phyloP scores from a whole-genome alignment of 176 grass and related monocot genomes.

The Oryza coarctata region DNA sequence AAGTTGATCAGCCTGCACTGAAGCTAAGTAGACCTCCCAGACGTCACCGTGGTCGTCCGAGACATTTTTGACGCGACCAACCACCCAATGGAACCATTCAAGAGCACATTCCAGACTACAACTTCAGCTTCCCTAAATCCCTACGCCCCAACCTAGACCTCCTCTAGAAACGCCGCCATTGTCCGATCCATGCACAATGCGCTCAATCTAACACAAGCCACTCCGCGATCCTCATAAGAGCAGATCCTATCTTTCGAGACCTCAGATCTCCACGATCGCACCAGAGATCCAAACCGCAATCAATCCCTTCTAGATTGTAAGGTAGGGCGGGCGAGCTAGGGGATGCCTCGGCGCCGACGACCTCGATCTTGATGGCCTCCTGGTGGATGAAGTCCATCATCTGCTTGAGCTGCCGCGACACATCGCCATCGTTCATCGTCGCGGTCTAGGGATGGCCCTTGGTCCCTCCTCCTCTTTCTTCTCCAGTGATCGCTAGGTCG shows the following conservation, averaged over 20 bases:
- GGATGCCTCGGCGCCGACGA: conserved; percentile 65
- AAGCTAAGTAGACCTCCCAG: too few relatives aligned
- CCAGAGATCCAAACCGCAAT: not conserved
- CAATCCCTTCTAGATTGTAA: not conserved
- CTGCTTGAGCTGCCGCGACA: conserved; percentile 60
- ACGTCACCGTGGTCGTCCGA: too few relatives aligned
- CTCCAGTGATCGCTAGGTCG: conserved; percentile 32
- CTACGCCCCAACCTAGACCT: not conserved
- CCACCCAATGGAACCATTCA: not conserved
- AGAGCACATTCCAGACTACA: too few relatives aligned
- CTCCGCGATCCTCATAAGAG: not conserved
- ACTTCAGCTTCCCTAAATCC: not conserved
- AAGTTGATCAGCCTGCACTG: too few relatives aligned
- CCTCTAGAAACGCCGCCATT: not conserved
- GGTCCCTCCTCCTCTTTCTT: not conserved
- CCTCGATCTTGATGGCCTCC: conserved; percentile 75
- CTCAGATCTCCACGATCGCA: conserved; percentile 5
- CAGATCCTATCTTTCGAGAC: conserved; percentile 34
- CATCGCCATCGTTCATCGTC: conserved; percentile 55
- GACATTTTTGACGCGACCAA: too few relatives aligned
- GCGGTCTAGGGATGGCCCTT: not conserved
- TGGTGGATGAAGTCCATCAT: conserved; percentile 71
- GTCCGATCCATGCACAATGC: not conserved
- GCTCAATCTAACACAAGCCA: not conserved
- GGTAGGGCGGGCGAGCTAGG: not conserved